Evolutionary conservation across 768 basidiomycete genomes (phyloP).

Genomic region (Suillus hirtellus): DNA sequence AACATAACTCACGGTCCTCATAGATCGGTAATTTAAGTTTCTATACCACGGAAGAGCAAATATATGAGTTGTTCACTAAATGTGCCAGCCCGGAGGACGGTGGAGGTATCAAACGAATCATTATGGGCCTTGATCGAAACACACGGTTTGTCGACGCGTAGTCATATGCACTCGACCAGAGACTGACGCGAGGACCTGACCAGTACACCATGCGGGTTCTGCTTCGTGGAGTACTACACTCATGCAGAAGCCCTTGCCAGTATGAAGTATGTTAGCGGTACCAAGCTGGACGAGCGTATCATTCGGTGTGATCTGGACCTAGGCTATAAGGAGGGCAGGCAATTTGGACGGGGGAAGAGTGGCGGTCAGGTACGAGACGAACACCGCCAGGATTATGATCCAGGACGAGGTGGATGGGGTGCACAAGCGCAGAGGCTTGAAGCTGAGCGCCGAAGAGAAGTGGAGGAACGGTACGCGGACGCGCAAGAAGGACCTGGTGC

Average conservation of each 20-base stretch:
- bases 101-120: slow-evolving; percentile 89
- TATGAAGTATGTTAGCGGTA: slow-evolving; percentile 94
- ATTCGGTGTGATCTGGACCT: slow-evolving; percentile 97
- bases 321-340: slow-evolving; percentile 94
- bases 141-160: slow-evolving; percentile 56
- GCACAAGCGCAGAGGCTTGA: slow-evolving; percentile 78
- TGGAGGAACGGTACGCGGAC: slow-evolving; percentile 86
- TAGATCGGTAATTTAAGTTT: slow-evolving; percentile 93
- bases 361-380: slow-evolving; percentile 97
- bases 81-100: slow-evolving; percentile 85
- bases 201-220: slow-evolving; percentile 92
- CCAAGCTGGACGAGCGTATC: slow-evolving; percentile 97
- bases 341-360: slow-evolving; percentile 96
- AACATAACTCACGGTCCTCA: slow-evolving; percentile 17
- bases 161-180: slow-evolving; percentile 1
- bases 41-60: slow-evolving; percentile 95
- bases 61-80: slow-evolving; percentile 90
- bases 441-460: slow-evolving; percentile 73
- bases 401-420: slow-evolving; percentile 94
- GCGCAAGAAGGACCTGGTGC: slow-evolving; percentile 77
- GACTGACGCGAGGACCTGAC: slow-evolving; percentile 15
- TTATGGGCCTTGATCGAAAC: slow-evolving; percentile 93
- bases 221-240: slow-evolving; percentile 96
- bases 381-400: slow-evolving; percentile 95
- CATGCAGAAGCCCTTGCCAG: slow-evolving; percentile 91